A percentile compares a stretch with the other conserved stretches of the same genome.
Conservation (phyloP, 2,329 filamentous ascomycete species). For the Emericellopsis cladophorae region DNA sequence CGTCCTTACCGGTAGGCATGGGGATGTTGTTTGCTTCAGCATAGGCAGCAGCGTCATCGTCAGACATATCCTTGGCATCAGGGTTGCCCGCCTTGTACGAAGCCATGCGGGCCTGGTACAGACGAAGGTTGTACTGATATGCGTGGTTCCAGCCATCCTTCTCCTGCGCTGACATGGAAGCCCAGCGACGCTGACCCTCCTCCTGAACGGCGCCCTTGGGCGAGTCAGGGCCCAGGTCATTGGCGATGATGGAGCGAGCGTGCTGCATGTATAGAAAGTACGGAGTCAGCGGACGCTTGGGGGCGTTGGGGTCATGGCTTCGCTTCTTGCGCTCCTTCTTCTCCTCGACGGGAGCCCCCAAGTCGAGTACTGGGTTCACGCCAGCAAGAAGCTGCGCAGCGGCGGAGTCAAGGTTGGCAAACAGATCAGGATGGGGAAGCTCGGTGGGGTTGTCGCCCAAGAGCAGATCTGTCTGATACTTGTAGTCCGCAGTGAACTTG, state of each 20-base stretch:
- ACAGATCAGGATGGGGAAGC: slow-evolving; percentile 26
- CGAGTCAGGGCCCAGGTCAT: slow-evolving; percentile 60
- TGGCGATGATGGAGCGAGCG: slow-evolving; percentile 70
- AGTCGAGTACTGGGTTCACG: slow-evolving; percentile 23
- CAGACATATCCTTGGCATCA: slow-evolving; percentile 46
- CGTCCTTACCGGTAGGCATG: slow-evolving; percentile 34
- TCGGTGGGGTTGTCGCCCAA: slow-evolving; percentile 51
- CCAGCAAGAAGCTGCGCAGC: slow-evolving; percentile 24
- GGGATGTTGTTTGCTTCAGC: slow-evolving; percentile 45
- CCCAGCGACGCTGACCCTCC: slow-evolving; percentile 80
- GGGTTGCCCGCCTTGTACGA: slow-evolving; percentile 50
- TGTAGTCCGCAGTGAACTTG: slow-evolving; percentile 70
- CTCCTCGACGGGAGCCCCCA: slow-evolving; percentile 40
- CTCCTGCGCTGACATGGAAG: slow-evolving; percentile 59
- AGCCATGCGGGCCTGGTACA: slow-evolving; percentile 53
- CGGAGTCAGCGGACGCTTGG: slow-evolving; percentile 85
- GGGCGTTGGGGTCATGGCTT: slow-evolving; percentile 80
- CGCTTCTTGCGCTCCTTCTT: slow-evolving; percentile 88
- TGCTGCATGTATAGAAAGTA: slow-evolving; percentile 94
- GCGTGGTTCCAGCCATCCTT: slow-evolving; percentile 59
- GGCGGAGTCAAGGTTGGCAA: slow-evolving; percentile 40
- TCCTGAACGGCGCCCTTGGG: slow-evolving; percentile 80
- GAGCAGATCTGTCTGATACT: slow-evolving; percentile 77
- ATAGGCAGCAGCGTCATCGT: slow-evolving; percentile 46
- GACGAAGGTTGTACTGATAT: slow-evolving; percentile 53